These are phyloP conservation scores for Pseudonectria foliicola DNA, from an alignment of 2,329 filamentous ascomycete species.

Conservation along the genomic window DNA sequence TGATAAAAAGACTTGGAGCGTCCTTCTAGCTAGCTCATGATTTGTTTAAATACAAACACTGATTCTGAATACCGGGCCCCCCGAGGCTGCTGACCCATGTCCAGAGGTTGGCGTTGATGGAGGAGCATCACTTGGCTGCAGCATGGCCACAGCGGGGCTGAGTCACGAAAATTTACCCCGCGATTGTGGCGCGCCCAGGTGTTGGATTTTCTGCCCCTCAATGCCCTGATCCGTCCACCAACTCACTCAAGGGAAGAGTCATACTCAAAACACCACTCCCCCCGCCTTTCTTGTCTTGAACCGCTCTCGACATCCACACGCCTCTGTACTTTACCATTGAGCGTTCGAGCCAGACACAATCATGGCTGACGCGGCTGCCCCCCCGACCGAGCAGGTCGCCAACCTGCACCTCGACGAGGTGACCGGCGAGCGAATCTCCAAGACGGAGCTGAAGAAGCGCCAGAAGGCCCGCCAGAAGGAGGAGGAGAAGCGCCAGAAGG, in stretches of 20 bases:
- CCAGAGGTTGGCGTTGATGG: no score
- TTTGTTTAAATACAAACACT: conserved; percentile 27
- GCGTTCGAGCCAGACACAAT: conserved; percentile 13
- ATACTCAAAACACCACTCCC: conserved; percentile 7
- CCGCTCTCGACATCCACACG: not conserved
- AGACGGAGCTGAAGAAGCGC: conserved; percentile 88
- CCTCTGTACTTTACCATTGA: not conserved
- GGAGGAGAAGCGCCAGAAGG: conserved; percentile 83
- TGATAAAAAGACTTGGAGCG: conserved; percentile 22
- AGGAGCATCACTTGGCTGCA: not conserved
- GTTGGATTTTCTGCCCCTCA: conserved; percentile 22
- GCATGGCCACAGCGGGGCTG: conserved; percentile 10
- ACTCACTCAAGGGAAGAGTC: conserved; percentile 16
- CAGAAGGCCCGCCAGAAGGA: conserved; percentile 86
- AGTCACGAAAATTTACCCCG: conserved; percentile 23
- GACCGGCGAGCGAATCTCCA: conserved; percentile 81
- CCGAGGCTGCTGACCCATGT: no score
- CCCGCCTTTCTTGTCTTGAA: conserved; percentile 9
- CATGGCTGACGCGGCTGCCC: conserved; percentile 27
- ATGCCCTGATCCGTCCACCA: conserved; percentile 23
- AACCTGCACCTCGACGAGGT: conserved; percentile 86
- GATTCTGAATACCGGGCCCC: conserved; percentile 5
- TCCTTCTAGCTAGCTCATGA: conserved; percentile 17
- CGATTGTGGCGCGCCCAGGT: conserved; percentile 22
- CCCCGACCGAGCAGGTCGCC: conserved; percentile 45